Evolutionary conservation across 306 rosid genomes (phyloP).

Genomic region (Bauhinia variegata): DNA sequence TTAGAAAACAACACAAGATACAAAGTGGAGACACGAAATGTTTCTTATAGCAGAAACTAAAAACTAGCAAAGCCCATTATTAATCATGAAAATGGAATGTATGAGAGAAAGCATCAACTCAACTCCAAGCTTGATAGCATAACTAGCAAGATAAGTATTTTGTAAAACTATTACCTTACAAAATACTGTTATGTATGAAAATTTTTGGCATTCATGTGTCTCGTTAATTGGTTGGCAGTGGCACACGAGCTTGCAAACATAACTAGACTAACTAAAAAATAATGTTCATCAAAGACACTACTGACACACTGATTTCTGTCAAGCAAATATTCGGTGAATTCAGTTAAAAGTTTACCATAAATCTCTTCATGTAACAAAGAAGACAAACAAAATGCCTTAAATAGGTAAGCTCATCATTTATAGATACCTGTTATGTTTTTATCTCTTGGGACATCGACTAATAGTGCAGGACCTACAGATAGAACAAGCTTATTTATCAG

Average conservation of each 20-base stretch:
- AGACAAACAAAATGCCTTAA: neutral
- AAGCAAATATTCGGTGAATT: neutral
- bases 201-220: neutral
- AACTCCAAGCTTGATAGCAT: conserved; percentile 25
- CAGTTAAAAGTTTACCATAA: neutral
- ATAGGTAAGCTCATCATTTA: conserved; percentile 6
- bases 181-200: neutral
- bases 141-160: neutral
- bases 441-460: conserved; percentile 85
- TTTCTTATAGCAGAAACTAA: neutral
- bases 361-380: neutral
- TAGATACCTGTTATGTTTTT: conserved; percentile 78
- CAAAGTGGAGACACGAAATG: neutral
- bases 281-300: neutral
- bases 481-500: conserved; percentile 33
- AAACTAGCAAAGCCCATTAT: conserved; percentile 12
- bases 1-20: too few species aligned
- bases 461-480: conserved; percentile 66
- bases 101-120: conserved; percentile 6
- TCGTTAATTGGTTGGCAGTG: neutral
- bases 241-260: neutral
- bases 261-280: neutral
- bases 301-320: neutral
- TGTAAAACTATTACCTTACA: neutral
- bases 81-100: conserved; percentile 5